These are phyloP conservation scores for Lyophyllum atratum DNA, from an alignment of 768 basidiomycete genomes.

Conservation along the genomic window DNA sequence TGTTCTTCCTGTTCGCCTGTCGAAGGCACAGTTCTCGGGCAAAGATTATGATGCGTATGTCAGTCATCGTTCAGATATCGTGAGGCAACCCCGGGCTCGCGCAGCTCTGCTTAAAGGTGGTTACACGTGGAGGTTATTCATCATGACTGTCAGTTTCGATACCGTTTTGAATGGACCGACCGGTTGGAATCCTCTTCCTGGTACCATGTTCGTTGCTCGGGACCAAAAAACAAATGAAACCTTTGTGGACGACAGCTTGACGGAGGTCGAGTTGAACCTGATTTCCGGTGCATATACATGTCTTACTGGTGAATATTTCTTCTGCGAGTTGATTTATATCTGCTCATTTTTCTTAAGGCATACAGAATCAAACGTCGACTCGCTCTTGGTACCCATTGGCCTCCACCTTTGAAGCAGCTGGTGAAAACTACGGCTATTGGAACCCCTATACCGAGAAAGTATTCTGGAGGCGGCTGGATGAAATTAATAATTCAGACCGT, in stretches of 20 bases:
- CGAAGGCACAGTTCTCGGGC: background rate
- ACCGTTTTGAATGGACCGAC: slow-evolving; percentile 8
- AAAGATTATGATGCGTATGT: slow-evolving; percentile 12
- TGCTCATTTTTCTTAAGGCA: no score
- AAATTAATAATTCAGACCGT: background rate
- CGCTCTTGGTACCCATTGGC: slow-evolving; percentile 19
- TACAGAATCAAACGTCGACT: background rate
- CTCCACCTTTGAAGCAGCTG: background rate
- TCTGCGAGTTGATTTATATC: background rate
- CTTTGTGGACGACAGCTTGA: slow-evolving; percentile 16
- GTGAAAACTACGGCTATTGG: slow-evolving; percentile 1
- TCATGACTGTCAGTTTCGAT: slow-evolving; percentile 6
- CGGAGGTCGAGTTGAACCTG: slow-evolving; percentile 13
- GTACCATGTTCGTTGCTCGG: background rate
- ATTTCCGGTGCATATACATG: slow-evolving; percentile 17
- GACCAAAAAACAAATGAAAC: background rate
- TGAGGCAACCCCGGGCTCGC: slow-evolving; percentile 13
- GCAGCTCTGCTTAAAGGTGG: slow-evolving; percentile 16
- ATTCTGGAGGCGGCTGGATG: no score
- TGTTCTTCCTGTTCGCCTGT: no score
- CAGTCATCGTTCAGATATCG: background rate
- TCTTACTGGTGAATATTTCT: slow-evolving; percentile 5
- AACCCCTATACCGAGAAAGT: background rate
- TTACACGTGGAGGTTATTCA: slow-evolving; percentile 8
- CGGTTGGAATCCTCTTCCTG: background rate